Percentiles rank a stretch among this genome's conserved stretches.
phyloP scores from a whole-genome alignment of 768 basidiomycete genomes.

The Leccinum rimulosum region DNA sequence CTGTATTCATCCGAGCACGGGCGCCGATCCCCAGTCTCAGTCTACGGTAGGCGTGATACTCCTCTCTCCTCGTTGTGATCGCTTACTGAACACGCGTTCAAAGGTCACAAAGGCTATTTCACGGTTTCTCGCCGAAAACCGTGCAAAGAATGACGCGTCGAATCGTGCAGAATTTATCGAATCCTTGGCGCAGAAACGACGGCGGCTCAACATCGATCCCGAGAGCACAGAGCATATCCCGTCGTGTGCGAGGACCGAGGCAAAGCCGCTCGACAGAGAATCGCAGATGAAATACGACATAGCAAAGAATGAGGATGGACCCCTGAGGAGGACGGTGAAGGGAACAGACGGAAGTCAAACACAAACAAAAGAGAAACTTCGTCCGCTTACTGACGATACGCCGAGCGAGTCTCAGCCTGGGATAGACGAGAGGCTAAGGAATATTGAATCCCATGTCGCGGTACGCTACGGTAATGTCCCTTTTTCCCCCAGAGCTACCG shows the following conservation, averaged over 20 bases:
- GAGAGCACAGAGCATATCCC: slow-evolving; percentile 33
- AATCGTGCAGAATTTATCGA: slow-evolving; percentile 75
- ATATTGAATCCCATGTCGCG: slow-evolving; percentile 70
- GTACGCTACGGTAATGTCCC: slow-evolving; percentile 63
- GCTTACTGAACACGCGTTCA: slow-evolving; percentile 7
- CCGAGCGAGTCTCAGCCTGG: slow-evolving; percentile 53
- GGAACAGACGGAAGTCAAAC: slow-evolving; percentile 15
- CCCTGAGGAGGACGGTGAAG: slow-evolving; percentile 59
- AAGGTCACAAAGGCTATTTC: slow-evolving; percentile 75
- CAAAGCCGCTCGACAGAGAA: slow-evolving; percentile 68
- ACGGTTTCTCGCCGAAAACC: slow-evolving; percentile 63
- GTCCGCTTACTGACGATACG: slow-evolving; percentile 23
- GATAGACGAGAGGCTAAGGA: slow-evolving; percentile 59
- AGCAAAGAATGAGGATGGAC: slow-evolving; percentile 80
- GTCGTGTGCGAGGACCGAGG: slow-evolving; percentile 75
- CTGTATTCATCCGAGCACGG: slow-evolving; percentile 52
- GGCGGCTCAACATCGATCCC: slow-evolving; percentile 37
- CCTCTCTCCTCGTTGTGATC: not conserved
- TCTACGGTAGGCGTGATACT: slow-evolving; percentile 49
- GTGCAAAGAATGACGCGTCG: slow-evolving; percentile 71
- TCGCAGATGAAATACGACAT: slow-evolving; percentile 86
- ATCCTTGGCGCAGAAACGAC: slow-evolving; percentile 54
- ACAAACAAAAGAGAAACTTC: slow-evolving; percentile 10
- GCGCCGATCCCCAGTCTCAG: slow-evolving; percentile 48
- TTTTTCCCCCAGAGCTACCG: not conserved